Conservation (phyloP, 2,329 filamentous ascomycete genomes). For the Mollisia scopiformis region DNA sequence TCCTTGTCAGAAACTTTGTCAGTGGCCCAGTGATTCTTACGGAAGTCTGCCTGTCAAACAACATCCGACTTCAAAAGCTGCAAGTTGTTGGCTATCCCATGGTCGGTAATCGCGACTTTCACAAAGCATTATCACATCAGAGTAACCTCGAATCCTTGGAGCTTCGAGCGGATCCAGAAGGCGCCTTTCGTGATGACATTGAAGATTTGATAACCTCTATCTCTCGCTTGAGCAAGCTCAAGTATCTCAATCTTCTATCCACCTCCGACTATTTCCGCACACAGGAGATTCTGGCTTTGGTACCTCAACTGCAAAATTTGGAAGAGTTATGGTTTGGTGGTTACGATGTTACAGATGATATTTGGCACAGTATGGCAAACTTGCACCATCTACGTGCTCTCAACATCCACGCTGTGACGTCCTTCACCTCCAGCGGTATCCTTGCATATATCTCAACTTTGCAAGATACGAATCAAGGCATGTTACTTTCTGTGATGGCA, state of each 20-base stretch:
- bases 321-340: constrained; percentile 61
- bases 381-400: constrained; percentile 54
- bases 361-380: constrained; percentile 46
- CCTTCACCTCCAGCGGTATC: constrained; percentile 56
- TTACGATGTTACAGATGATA: constrained; percentile 52
- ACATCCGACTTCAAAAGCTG: constrained; percentile 50
- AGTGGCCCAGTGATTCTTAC: constrained; percentile 56
- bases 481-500: constrained; percentile 37
- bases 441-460: constrained; percentile 44
- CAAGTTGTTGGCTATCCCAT: constrained; percentile 52
- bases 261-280: constrained; percentile 54
- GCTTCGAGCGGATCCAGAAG: constrained; percentile 50
- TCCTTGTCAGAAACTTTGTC: constrained; percentile 54
- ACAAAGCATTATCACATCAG: constrained; percentile 54
- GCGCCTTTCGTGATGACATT: constrained; percentile 47
- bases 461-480: constrained; percentile 36
- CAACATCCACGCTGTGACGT: constrained; percentile 56
- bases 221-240: constrained; percentile 53
- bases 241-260: constrained; percentile 53
- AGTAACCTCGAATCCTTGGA: constrained; percentile 47
- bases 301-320: constrained; percentile 44
- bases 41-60: constrained; percentile 48
- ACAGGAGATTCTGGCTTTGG: constrained; percentile 52
- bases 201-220: constrained; percentile 54
- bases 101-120: constrained; percentile 53